phyloP scores from a whole-genome alignment of 139 green algal genomes.

The Coelastrella sp. region DNA sequence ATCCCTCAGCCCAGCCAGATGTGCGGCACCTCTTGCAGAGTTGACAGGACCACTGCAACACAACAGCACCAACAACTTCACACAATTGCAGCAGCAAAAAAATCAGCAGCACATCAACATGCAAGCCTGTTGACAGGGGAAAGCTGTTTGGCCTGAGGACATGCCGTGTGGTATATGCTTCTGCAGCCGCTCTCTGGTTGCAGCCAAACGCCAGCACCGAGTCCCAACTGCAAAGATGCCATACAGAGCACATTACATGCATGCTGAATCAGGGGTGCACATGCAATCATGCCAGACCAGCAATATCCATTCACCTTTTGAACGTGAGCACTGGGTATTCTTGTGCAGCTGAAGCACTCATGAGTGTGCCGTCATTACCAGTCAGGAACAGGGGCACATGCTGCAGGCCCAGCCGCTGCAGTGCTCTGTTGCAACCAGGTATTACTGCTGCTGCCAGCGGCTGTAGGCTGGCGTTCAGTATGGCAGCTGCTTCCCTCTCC shows the following conservation, averaged over 20 bases:
- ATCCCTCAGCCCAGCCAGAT: constrained; percentile 45
- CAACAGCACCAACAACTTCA: not conserved
- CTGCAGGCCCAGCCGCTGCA: constrained; percentile 42
- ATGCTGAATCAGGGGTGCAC: no score
- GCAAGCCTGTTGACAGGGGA: no score
- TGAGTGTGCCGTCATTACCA: constrained; percentile 2
- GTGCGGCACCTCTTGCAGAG: constrained; percentile 53
- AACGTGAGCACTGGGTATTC: constrained; percentile 57
- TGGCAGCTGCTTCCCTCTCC: constrained; percentile 55
- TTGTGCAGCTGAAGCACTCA: constrained; percentile 14
- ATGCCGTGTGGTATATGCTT: no score
- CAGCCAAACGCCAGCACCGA: no score
- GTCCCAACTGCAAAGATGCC: no score
- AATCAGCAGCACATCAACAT: no score
- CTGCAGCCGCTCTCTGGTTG: no score
- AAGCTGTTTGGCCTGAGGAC: no score
- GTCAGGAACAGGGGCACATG: constrained; percentile 45
- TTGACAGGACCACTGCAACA: constrained; percentile 55
- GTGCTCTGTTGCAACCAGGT: constrained; percentile 27
- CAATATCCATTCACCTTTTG: not conserved
- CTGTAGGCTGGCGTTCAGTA: constrained; percentile 56
- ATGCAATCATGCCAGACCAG: not conserved
- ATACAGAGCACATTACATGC: no score
- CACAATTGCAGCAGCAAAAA: no score
- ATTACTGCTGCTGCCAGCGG: constrained; percentile 53